Base-by-base conservation (phyloP, 495 filamentous ascomycete genomes). In the Aspergillus hancockii region DNA sequence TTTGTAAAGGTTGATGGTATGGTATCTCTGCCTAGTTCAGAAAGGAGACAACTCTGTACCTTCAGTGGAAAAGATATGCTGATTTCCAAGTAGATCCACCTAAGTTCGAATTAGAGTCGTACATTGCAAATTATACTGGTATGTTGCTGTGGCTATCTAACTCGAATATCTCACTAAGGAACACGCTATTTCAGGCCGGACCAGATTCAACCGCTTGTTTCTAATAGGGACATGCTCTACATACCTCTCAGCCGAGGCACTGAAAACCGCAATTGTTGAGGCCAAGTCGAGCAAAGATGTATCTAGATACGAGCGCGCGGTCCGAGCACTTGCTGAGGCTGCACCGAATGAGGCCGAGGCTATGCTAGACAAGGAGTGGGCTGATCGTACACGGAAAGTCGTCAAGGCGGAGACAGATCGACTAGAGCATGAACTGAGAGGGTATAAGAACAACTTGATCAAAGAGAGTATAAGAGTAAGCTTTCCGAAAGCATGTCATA, bases 381-480 rank as follows among this genome's bases (percentile, higher is more conserved):
- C 88, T 6, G 81, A 86, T 1, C 73, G 74, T 43, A 86, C 79
- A 50, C 82, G 82, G 22, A 83, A 81, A 36, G 70, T 79, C n/a
- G 87, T 91, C 59, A 83, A 84, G 56, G 71, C 73, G 2, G 87
- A 92, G 65, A 86, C 84, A 1, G 83, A 89, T 40, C 84, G 88
- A 49, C 75, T 97, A 57, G 90, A 96, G 61, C 76, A 81, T 7
- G 92, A 98, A 67, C 75, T 98, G 30, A 90, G 90, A 69, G 90
- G 88, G 8, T 98, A 98, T 75, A 98, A 97, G 73, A 96, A 98
- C 65, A 98, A 98, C 62, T 72, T 98, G 36, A 91, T 98, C 62
- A 97, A 97, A 70, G 94, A 98, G 73, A 97, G 93, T 74, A 97
- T 98, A 60, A 77, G 95, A 66, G 92, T 95, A 81, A 55, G 86